Percentiles rank a stretch among this genome's conserved stretches.
These are phyloP conservation scores for Cercospora sp. DNA, from an alignment of 2,329 filamentous ascomycete species.

Conservation along the genomic window DNA sequence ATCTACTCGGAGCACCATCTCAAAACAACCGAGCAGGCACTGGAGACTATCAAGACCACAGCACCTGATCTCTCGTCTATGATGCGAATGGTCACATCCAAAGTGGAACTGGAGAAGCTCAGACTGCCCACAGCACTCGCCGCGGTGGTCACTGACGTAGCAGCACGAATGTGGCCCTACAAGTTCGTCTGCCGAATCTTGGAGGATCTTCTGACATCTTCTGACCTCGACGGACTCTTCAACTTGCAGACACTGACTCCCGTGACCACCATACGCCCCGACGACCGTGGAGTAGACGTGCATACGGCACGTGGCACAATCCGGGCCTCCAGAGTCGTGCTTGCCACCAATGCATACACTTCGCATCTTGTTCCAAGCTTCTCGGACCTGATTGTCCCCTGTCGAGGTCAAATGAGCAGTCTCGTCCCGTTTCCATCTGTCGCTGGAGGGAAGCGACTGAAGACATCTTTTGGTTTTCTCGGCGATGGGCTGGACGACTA, in stretches of 20 bases:
- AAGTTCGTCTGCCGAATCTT: slow-evolving; percentile 76
- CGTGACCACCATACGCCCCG: slow-evolving; percentile 44
- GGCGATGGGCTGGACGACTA: slow-evolving; percentile 67
- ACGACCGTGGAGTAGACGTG: slow-evolving; percentile 17
- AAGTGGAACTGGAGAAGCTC: slow-evolving; percentile 52
- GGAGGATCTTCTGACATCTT: slow-evolving; percentile 54
- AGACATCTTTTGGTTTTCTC: slow-evolving; percentile 65
- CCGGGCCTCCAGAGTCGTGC: slow-evolving; percentile 62
- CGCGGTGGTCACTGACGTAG: slow-evolving; percentile 63
- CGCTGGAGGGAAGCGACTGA: slow-evolving; percentile 43
- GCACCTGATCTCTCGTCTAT: slow-evolving; percentile 58
- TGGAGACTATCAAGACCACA: slow-evolving; percentile 51
- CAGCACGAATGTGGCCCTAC: slow-evolving; percentile 77
- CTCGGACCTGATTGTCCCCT: slow-evolving; percentile 71
- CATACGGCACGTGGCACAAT: slow-evolving; percentile 69
- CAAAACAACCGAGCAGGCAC: slow-evolving; percentile 51
- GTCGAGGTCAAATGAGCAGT: slow-evolving; percentile 70
- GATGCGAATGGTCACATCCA: slow-evolving; percentile 44
- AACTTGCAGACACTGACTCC: slow-evolving; percentile 76
- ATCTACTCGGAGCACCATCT: slow-evolving; percentile 61
- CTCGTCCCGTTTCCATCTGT: slow-evolving; percentile 57
- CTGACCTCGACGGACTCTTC: slow-evolving; percentile 46
- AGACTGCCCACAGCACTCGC: slow-evolving; percentile 58
- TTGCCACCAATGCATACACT: slow-evolving; percentile 84
- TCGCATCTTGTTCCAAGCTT: slow-evolving; percentile 71